Evolutionary conservation across 306 rosid species (phyloP), one percentile per base, ranked within the genome.

Genomic region (Prunus armeniaca): DNA sequence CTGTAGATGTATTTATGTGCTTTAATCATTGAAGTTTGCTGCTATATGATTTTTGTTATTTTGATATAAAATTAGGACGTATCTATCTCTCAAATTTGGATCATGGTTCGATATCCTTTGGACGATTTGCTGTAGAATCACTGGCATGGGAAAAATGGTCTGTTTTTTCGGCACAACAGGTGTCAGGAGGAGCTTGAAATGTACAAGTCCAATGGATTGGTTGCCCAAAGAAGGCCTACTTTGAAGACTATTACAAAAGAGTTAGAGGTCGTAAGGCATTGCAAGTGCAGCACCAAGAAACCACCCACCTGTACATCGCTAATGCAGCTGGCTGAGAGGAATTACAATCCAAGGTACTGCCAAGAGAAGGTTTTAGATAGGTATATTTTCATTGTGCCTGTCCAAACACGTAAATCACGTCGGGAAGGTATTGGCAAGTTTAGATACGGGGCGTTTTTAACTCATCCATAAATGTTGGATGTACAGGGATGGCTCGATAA

Each of bases 71-170:
- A 32, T 41, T 73, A 78, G 82, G 78, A 32, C 34, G 17, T 70
- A 46, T 74, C 82, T 12, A 46, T 73, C 51, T 34, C 85, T 41
- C 76, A 51, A 22, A 57, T 75, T 38, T 75, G 78, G 83, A 75
- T 70, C 71, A 71, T 50, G 80, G 83, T 71, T 83, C 86, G 6
- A 79, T 79, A 54, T 83, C 86, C 1, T 83, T 83, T 49, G 86
- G 86, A 71, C 57, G 83, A 79, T 83, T 75, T 75, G 78, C 83
- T 34, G 71, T 17, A 0, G 86, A 83, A 57, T 25, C 83, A 4
- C 86, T 83, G 49, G 75, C 76, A 15, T 82, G 86, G 86, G 83
- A 79, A 69, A 83, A 71, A 76, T 13, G 86, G 78, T 79, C 83
- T 9, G 83, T 71, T 34, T 83, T 83, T 83, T 72, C 80, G 71